Evolutionary conservation across 345 rosid species (phyloP).

Genomic region (Mercurialis annua): DNA sequence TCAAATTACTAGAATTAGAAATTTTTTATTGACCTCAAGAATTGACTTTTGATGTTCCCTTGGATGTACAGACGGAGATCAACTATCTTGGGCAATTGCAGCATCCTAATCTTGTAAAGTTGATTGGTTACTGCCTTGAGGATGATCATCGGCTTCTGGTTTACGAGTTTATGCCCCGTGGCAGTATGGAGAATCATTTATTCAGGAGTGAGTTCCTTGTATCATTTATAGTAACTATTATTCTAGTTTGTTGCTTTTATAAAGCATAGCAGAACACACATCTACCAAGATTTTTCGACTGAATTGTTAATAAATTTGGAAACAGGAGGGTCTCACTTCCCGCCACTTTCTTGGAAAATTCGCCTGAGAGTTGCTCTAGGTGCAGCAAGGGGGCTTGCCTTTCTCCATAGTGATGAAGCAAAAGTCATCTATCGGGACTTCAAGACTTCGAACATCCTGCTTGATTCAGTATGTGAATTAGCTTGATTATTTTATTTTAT

Average conservation of each 20-base stretch:
- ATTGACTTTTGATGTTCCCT: slow-evolving; percentile 15
- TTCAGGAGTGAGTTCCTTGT: slow-evolving; percentile 30
- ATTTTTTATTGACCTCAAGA: background rate
- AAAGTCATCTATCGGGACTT: slow-evolving; percentile 94
- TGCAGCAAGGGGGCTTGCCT: slow-evolving; percentile 73
- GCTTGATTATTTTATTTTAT: background rate
- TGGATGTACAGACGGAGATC: slow-evolving; percentile 30
- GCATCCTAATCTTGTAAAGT: slow-evolving; percentile 34
- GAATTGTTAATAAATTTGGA: background rate
- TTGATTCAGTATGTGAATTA: slow-evolving; percentile 60
- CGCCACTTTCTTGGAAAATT: slow-evolving; percentile 22
- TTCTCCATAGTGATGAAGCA: slow-evolving; percentile 78
- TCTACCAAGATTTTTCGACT: background rate
- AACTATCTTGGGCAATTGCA: slow-evolving; percentile 34
- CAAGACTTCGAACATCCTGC: slow-evolving; percentile 90
- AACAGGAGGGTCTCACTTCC: slow-evolving; percentile 29
- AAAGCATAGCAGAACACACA: slow-evolving; percentile 1
- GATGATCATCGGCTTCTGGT: slow-evolving; percentile 33
- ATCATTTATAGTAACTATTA: background rate
- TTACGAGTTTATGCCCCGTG: slow-evolving; percentile 34
- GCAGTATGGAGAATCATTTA: slow-evolving; percentile 36
- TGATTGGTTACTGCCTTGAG: slow-evolving; percentile 36
- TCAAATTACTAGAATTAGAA: background rate
- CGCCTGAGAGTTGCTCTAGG: slow-evolving; percentile 22
- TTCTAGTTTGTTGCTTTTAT: background rate